Evolutionary conservation across 169 alveolate genomes (phyloP), one percentile per base, ranked within the genome.

Genomic region (Plasmodium yoelii): DNA sequence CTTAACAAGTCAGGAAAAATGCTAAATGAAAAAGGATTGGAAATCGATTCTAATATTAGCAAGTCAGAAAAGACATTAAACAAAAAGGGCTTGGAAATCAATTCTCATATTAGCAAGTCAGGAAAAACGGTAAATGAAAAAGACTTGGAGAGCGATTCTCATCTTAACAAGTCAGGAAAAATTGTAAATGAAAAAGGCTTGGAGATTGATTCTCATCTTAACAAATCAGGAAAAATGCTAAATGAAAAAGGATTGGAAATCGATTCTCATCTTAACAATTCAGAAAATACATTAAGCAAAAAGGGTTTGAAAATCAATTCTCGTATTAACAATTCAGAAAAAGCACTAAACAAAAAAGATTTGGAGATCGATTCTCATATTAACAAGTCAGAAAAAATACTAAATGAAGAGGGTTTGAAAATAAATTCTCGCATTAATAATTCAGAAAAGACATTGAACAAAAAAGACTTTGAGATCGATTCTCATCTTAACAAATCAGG

Each of bases 301-400:
- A n/a, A 44, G 7, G 28, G 10, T 3, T 47, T 19, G 19, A 47
- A 53, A 24, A 68, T 39, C 10, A 6, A 65, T 67, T 24, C 13
- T 13, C 6, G 39, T 6, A 15, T 51, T 34, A 34, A 12, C 39
- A 12, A 0, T 12, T 46, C 74, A 6, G 22, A 0, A 67, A 67
- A 46, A 8, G 18, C 0, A 24, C 2, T 63, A 39, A 34, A 13
- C 0, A 26, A 63, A n/a, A 24, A 8, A 5, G 1, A 34, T 22
- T 24, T 13, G 5, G 13, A 28, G n/a, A 39, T 7, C 2, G 53
- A 15, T 15, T 34, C 72, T 24, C 3, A 63, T 10, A 63, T 63
- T 39, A 34, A 34, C 64, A 68, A 26, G n/a, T 15, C 77, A 69
- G 64, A 56, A 57, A 57, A 19, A 42, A 44, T 3, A 42, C 1